Conservation (phyloP, 345 rosid species). For the Microthlaspi erraticum region DNA sequence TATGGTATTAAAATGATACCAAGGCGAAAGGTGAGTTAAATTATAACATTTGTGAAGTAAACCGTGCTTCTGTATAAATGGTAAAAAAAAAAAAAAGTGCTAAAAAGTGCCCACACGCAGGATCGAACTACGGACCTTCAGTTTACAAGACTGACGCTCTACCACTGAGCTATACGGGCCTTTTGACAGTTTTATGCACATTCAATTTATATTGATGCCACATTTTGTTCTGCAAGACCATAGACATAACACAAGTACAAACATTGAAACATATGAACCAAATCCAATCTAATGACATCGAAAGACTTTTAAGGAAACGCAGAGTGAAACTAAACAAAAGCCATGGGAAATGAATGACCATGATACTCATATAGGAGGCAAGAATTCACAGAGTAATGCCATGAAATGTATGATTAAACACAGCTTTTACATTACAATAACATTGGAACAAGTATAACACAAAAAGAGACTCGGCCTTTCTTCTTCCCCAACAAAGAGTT, state of each 20-base stretch:
- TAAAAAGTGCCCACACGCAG: constrained; percentile 76
- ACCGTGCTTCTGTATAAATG: neutral
- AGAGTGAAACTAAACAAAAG: neutral
- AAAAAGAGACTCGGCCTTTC: constrained; percentile 9
- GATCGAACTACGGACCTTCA: constrained; percentile 88
- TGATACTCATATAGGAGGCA: constrained; percentile 28
- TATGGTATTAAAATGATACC: neutral
- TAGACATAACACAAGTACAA: too few species aligned
- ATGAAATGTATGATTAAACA: constrained; percentile 34
- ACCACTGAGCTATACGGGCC: constrained; percentile 78
- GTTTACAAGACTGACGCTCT: constrained; percentile 94
- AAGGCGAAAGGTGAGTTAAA: neutral
- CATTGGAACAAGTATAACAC: constrained; percentile 17
- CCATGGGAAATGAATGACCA: constrained; percentile 20
- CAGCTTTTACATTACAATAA: constrained; percentile 34
- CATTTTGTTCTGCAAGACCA: neutral
- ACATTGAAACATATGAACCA: neutral
- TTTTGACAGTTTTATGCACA: too few species aligned
- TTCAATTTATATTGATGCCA: too few species aligned
- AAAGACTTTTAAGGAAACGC: neutral
- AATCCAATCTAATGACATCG: neutral
- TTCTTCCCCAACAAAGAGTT: constrained; percentile 19
- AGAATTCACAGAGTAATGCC: constrained; percentile 46
- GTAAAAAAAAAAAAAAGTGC: neutral
- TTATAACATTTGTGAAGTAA: neutral